These are phyloP conservation scores for Smittium mucronatum DNA, from an alignment of 371 early-diverging fungal species.

Conservation along the genomic window DNA sequence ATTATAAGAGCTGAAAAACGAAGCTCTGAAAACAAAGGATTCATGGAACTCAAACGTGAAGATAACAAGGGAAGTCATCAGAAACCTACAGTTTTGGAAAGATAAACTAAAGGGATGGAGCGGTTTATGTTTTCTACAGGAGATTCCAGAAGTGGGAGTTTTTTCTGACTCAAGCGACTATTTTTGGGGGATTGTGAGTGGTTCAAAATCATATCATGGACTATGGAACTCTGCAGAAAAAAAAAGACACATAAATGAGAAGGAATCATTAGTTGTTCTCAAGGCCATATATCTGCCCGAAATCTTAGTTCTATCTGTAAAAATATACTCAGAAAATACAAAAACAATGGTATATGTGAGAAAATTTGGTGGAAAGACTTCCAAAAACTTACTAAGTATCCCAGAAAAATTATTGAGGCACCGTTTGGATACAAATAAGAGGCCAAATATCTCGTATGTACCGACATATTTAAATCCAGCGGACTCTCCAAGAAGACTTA, in stretches of 20 bases:
- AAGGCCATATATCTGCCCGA: neutral
- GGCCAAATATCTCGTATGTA: neutral
- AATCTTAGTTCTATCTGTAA: neutral
- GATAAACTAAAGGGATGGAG: neutral
- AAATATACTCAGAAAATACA: neutral
- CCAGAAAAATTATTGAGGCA: neutral
- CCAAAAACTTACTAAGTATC: neutral
- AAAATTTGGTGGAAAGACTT: neutral
- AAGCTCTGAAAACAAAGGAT: neutral
- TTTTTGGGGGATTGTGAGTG: neutral
- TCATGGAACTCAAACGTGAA: conserved; percentile 2
- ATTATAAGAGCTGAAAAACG: neutral
- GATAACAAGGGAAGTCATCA: neutral
- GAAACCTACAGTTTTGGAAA: neutral
- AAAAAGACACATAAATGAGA: neutral
- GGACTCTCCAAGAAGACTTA: neutral
- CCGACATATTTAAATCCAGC: neutral
- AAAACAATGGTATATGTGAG: neutral
- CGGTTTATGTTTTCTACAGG: neutral
- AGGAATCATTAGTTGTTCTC: neutral
- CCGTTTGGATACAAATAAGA: neutral
- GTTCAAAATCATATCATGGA: neutral
- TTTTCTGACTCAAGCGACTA: neutral
- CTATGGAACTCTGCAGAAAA: neutral
- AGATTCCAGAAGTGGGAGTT: neutral